Evolutionary conservation across 768 basidiomycete species (phyloP), one percentile per base, ranked within the genome.

Genomic region (Phanerochaete carnosa): DNA sequence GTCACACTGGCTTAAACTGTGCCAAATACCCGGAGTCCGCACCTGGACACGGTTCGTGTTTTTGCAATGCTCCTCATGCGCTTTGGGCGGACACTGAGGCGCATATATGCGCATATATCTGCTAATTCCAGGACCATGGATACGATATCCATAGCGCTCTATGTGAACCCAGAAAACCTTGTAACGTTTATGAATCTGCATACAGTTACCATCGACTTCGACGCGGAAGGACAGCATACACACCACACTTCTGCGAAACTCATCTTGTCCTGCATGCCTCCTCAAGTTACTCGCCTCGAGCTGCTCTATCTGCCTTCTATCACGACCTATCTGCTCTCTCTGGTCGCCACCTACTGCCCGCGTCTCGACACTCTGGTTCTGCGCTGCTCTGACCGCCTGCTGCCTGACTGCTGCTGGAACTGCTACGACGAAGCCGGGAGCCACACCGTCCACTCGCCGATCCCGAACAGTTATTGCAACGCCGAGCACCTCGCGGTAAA

Each of bases 361-460:
- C 67, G 63, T 28, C 71, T 90, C 46, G 58, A 61, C 2, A 72
- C 76, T 53, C 79, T 90, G 13, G 76, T 82, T 62, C 74, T 90
- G 51, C 84, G 82, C 65, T 84, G 83, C 60, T 80, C 83, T 5
- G 85, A 87, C 62, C 78, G 84, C 39, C 74, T 89, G 47, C 80
- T 84, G 58, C 66, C 77, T 29, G 75, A 72, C 54, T 88, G 86
- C 68, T 90, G 88, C 69, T 84, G 83, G 79, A 65, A 68, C 47
- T 90, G 89, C 68, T 84, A 84, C 61, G 84, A 85, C 72, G 87
- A 88, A 45, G 85, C 82, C 51, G 73, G 83, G 26, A 77, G 73
- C 9, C 76, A 78, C 53, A 77, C 79, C 26, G 61, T 79, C 2
- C 87, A 90, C 70, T 90, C 88, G 7, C 88, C 88, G 0, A 76